phyloP scores from a whole-genome alignment of 164 flowering plant genomes.

The Tetracentron sinense region DNA sequence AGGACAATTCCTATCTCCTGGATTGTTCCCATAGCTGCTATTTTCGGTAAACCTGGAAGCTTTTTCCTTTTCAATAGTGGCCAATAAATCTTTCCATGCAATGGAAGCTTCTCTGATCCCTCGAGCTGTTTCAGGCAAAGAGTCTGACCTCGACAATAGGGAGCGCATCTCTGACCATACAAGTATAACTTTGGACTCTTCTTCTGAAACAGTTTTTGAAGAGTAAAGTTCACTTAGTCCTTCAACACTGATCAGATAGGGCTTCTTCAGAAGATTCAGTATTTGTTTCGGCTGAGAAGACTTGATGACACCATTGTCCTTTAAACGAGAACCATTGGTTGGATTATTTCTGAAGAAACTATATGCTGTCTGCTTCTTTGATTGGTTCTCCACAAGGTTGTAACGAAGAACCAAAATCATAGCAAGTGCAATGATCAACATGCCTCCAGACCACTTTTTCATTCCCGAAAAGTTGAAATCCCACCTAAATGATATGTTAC shows the following conservation, averaged over 20 bases:
- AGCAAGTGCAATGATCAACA: constrained; percentile 47
- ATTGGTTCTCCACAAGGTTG: constrained; percentile 31
- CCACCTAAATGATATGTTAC: not conserved
- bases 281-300: constrained; percentile 13
- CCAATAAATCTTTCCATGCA: constrained; percentile 60
- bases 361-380: constrained; percentile 48
- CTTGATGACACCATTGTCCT: constrained; percentile 2
- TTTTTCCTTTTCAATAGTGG: constrained; percentile 37
- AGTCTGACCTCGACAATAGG: constrained; percentile 64
- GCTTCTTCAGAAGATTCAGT: constrained; percentile 24
- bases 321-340: constrained; percentile 9
- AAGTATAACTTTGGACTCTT: constrained; percentile 42
- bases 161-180: constrained; percentile 59
- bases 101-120: constrained; percentile 79
- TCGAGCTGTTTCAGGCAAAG: constrained; percentile 67
- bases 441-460: constrained; percentile 83
- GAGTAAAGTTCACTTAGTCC: constrained; percentile 51
- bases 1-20: constrained; percentile 43
- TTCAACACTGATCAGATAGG: constrained; percentile 36
- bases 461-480: constrained; percentile 19
- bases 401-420: constrained; percentile 54
- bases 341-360: constrained; percentile 46
- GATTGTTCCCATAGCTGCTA: constrained; percentile 1
- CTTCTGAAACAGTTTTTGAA: constrained; percentile 27
- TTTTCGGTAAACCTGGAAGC: constrained; percentile 12